Evolutionary conservation across 148 eudicot species (phyloP).

Genomic region (Suaeda aralocaspica): DNA sequence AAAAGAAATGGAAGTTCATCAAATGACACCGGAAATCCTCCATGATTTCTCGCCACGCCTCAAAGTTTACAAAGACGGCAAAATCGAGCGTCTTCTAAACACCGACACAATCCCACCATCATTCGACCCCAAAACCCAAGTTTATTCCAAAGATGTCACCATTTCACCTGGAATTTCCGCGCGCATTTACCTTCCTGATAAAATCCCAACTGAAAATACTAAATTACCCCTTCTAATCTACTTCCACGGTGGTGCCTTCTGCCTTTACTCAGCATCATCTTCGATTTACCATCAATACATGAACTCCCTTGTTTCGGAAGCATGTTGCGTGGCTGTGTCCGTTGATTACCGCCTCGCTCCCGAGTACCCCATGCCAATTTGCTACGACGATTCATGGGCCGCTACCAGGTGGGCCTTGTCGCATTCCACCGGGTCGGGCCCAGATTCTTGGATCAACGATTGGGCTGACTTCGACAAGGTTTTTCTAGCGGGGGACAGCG

Average conservation of each 20-base stretch:
- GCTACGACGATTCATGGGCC: constrained; percentile 46
- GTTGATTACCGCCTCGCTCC: constrained; percentile 47
- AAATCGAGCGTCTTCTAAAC: constrained; percentile 25
- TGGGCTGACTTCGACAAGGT: constrained; percentile 30
- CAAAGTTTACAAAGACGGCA: constrained; percentile 37
- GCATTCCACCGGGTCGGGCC: constrained; percentile 19
- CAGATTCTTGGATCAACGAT: constrained; percentile 34
- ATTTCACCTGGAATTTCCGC: constrained; percentile 27
- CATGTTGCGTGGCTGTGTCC: constrained; percentile 32
- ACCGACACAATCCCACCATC: constrained; percentile 23
- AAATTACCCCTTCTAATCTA: constrained; percentile 36
- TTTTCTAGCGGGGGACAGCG: constrained; percentile 52
- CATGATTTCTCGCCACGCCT: constrained; percentile 48
- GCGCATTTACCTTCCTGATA: constrained; percentile 28
- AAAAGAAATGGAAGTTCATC: constrained; percentile 12
- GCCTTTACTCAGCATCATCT: constrained; percentile 34
- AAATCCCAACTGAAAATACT: neutral
- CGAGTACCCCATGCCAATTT: constrained; percentile 42
- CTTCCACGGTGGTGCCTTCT: constrained; percentile 49
- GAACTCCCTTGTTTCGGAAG: constrained; percentile 26
- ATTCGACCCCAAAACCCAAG: constrained; percentile 23
- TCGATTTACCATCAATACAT: constrained; percentile 32
- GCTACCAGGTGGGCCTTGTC: constrained; percentile 36
- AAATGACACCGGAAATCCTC: constrained; percentile 18
- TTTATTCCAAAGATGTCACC: constrained; percentile 38